Conservation (phyloP, 805 yeast genomes). For the Brettanomyces bruxellensis region DNA sequence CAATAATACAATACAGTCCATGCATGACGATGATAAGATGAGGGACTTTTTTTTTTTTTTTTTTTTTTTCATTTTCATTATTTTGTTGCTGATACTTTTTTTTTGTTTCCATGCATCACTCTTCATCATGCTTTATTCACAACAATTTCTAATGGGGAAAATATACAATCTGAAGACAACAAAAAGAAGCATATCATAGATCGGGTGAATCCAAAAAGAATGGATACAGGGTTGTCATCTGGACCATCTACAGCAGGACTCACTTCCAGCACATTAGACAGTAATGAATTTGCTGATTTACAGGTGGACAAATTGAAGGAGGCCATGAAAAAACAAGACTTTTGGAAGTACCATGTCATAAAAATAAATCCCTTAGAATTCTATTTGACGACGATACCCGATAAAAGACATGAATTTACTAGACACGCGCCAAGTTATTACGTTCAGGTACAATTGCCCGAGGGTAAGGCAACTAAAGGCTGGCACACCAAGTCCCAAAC, state of each 20-base stretch:
- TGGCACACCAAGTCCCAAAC: slow-evolving; percentile 4
- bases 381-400: slow-evolving; percentile 62
- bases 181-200: too few relatives aligned
- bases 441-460: slow-evolving; percentile 30
- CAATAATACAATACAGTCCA: too few relatives aligned
- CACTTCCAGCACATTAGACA: not conserved
- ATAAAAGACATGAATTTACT: slow-evolving; percentile 46
- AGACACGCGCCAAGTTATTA: slow-evolving; percentile 57
- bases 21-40: too few relatives aligned
- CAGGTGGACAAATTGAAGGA: not conserved
- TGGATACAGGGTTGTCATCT: not conserved
- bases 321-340: slow-evolving; percentile 16
- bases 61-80: too few relatives aligned
- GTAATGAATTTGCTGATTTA: not conserved
- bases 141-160: too few relatives aligned
- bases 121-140: too few relatives aligned
- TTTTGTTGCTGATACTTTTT: too few relatives aligned
- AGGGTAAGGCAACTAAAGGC: not conserved
- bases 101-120: too few relatives aligned
- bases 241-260: not conserved
- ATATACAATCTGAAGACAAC: too few relatives aligned
- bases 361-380: slow-evolving; percentile 40
- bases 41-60: too few relatives aligned
- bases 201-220: too few relatives aligned
- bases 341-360: slow-evolving; percentile 59